phyloP scores from a whole-genome alignment of 768 basidiomycete genomes.

The Phanerochaete carnosa region DNA sequence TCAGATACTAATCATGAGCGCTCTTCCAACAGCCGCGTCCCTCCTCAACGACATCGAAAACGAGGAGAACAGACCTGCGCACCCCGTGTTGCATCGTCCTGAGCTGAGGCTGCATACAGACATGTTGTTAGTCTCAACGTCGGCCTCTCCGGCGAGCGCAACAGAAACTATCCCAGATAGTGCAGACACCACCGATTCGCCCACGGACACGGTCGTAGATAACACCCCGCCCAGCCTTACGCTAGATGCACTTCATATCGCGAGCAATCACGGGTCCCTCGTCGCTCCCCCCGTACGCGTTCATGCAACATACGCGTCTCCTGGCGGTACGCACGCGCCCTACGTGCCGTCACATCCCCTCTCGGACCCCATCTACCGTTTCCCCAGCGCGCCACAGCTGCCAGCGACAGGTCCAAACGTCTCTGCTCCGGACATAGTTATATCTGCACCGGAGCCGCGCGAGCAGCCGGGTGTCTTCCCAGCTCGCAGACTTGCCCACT shows the following conservation, averaged over 20 bases:
- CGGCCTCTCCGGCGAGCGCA: background rate
- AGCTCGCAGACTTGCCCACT: background rate
- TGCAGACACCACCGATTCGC: background rate
- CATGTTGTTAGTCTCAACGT: background rate
- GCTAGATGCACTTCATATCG: background rate
- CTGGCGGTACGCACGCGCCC: background rate
- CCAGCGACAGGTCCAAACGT: background rate
- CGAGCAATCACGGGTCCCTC: background rate
- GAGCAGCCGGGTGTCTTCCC: background rate
- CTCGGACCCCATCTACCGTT: background rate
- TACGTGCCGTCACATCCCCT: background rate
- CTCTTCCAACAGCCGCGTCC: background rate
- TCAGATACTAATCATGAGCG: background rate
- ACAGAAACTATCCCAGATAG: background rate
- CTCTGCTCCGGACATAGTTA: too few relatives aligned
- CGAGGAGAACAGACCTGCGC: background rate
- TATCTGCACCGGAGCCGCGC: too few relatives aligned
- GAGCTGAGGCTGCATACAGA: conserved; percentile 1
- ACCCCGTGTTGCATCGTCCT: background rate
- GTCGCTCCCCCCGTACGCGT: background rate
- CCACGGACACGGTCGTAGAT: background rate
- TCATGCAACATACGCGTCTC: background rate
- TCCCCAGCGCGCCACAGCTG: background rate
- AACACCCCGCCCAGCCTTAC: background rate
- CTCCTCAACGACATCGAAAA: too few relatives aligned